Evolutionary conservation across 805 yeast species (phyloP), one percentile per base, ranked within the genome.

Genomic region (Lachancea meyersii): DNA sequence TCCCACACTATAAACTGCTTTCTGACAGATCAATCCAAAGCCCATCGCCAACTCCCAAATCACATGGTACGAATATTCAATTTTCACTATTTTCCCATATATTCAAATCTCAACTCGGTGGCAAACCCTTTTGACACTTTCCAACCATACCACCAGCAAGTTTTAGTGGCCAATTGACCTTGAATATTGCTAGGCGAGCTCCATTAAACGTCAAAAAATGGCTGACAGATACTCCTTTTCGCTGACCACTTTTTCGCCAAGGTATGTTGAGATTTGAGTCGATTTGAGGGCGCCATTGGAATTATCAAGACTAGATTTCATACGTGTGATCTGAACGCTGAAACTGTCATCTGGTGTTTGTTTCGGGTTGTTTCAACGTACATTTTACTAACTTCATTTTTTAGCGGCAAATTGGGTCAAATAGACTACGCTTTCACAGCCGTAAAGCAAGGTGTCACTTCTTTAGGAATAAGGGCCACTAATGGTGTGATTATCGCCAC

Each of bases 201-300:
- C 23, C 14, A 11, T 6, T 8, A 30, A 4, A 18, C 14, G 13
- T 26, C 13, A 14, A 40, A 63, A 31, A 48, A 93, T 93, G 97
- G 95, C 98, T 47, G 98, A 93, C 67, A 80, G 98, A 75, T 93
- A 93, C 69, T 88, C 97, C 17, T 93, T 93, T 63, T 93, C 98
- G 19, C 76, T 93, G 49, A 93, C 98, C 20, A 93, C 98, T 14
- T 93, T 93, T 65, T 91, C 97, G 38, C 98, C 99, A 60, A 85
- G 84, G 89, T 82, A 51, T 14, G 58, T 48, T n/a, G 18, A 16
- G 3, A 5, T 16, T 31, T 31, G 31, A 14, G 31, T 14, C 14
- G 13, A 14, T 5, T 28, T 28, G 13, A 8, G 27, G 27, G 27
- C 27, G 11, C 27, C 27, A 24, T 24, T 24, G 27, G 27, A n/a